A percentile compares a stretch with the other conserved stretches of the same genome.
Evolutionary conservation across 345 rosid species (phyloP).

Genomic region (Arabidopsis arenosa): DNA sequence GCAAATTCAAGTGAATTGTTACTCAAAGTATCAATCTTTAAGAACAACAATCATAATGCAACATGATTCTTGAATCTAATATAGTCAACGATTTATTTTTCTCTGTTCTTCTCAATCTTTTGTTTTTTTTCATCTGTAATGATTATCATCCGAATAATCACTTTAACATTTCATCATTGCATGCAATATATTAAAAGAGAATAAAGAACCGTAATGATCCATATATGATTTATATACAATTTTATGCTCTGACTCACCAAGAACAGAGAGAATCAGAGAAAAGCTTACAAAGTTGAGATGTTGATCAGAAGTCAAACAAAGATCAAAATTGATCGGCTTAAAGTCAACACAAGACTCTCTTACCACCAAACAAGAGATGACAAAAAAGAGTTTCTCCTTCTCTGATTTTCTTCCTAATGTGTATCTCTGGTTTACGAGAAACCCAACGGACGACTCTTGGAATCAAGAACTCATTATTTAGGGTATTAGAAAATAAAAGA

Average conservation of each 20-base stretch:
- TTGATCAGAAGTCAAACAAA: constrained; percentile 37
- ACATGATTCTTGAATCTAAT: constrained; percentile 7
- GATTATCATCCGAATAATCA: constrained; percentile 10
- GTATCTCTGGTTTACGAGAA: constrained; percentile 24
- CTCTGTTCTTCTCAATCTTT: not conserved
- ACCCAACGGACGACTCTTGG: constrained; percentile 13
- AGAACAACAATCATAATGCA: not conserved
- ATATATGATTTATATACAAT: not conserved
- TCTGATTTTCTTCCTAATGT: constrained; percentile 16
- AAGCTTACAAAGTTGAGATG: constrained; percentile 36
- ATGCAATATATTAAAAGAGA: constrained; percentile 34
- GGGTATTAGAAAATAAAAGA: not conserved
- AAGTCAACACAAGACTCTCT: not conserved
- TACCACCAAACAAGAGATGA: not conserved
- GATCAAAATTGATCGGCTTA: constrained; percentile 35
- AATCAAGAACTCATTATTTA: constrained; percentile 20
- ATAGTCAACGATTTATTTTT: constrained; percentile 15
- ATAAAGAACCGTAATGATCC: not conserved
- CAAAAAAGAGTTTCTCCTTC: not conserved
- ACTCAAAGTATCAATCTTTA: constrained; percentile 21
- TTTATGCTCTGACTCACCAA: constrained; percentile 16
- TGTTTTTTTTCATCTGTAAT: not conserved
- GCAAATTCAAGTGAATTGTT: not conserved
- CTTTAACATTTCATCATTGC: constrained; percentile 39
- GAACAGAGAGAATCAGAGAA: constrained; percentile 26